These are phyloP conservation scores for Stentor roeselii DNA, from an alignment of 73 alveolate species.

Conservation along the genomic window DNA sequence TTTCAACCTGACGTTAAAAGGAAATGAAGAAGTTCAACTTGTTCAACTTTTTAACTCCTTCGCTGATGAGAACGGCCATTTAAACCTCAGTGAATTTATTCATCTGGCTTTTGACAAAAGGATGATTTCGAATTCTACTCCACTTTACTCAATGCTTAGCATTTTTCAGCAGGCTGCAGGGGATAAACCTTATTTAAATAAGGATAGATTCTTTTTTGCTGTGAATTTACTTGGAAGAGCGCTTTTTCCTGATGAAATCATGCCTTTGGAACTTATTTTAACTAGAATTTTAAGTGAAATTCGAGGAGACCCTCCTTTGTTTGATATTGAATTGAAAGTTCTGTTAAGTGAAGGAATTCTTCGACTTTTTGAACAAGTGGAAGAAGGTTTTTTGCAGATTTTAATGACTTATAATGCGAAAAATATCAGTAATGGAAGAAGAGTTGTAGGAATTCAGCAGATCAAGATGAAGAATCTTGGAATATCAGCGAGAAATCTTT, in stretches of 20 bases:
- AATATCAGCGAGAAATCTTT: constrained; percentile 47
- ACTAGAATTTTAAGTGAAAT: constrained; percentile 54
- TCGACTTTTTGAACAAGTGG: constrained; percentile 38
- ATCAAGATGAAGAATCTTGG: constrained; percentile 50
- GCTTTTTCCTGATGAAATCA: constrained; percentile 44
- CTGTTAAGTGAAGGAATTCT: constrained; percentile 54
- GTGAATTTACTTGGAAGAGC: constrained; percentile 46
- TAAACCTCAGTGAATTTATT: constrained; percentile 57
- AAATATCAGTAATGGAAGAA: constrained; percentile 40
- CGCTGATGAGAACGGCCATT: constrained; percentile 35
- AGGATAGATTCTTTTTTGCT: constrained; percentile 56
- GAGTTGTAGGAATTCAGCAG: constrained; percentile 45
- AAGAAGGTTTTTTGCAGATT: constrained; percentile 48
- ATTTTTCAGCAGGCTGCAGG: constrained; percentile 40
- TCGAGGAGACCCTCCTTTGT: constrained; percentile 37
- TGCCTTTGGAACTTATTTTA: constrained; percentile 66
- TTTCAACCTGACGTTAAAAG: constrained; percentile 1
- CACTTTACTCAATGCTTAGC: constrained; percentile 49
- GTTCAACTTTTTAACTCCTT: background rate
- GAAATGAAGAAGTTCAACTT: constrained; percentile 15
- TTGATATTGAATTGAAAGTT: constrained; percentile 47
- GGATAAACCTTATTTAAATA: constrained; percentile 35
- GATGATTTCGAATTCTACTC: constrained; percentile 51
- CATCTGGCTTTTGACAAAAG: constrained; percentile 48
- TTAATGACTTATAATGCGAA: constrained; percentile 40